These are phyloP conservation scores for Cardamine chenopodiifolia DNA, from an alignment of 345 rosid species.

Conservation along the genomic window DNA sequence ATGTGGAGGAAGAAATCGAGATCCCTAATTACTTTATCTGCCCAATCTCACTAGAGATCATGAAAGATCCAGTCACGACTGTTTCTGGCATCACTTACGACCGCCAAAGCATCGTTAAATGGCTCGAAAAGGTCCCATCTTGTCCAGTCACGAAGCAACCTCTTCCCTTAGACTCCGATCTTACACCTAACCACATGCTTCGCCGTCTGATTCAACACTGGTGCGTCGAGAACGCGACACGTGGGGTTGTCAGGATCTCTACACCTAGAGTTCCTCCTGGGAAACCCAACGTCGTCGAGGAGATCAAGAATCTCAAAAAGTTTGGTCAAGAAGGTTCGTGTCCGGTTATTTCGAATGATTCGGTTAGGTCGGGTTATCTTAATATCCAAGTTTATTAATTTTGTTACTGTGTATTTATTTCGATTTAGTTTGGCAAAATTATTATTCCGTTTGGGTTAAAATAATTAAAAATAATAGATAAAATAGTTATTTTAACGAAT, in stretches of 20 bases:
- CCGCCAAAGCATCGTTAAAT: constrained; percentile 71
- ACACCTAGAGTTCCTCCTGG: constrained; percentile 58
- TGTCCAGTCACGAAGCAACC: constrained; percentile 77
- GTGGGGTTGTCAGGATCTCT: constrained; percentile 56
- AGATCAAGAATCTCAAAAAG: constrained; percentile 42
- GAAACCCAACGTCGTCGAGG: constrained; percentile 43
- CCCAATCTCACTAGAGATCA: constrained; percentile 81
- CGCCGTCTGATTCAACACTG: constrained; percentile 75
- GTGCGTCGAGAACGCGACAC: constrained; percentile 58
- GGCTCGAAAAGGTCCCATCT: constrained; percentile 51
- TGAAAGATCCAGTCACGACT: constrained; percentile 83
- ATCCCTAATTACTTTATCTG: constrained; percentile 71
- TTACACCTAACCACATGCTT: constrained; percentile 78
- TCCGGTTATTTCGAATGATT: background rate
- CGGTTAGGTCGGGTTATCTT: background rate
- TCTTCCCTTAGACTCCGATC: constrained; percentile 56
- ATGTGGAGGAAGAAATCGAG: constrained; percentile 55
- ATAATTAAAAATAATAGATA: background rate
- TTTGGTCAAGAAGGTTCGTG: constrained; percentile 27
- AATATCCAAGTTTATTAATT: background rate
- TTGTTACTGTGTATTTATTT: no score
- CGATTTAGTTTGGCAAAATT: background rate
- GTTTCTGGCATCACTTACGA: constrained; percentile 87
- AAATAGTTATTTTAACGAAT: background rate
- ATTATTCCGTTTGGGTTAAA: background rate